Conservation (phyloP, 371 early-diverging fungal genomes). For the Polyrhizophydium stewartii region DNA sequence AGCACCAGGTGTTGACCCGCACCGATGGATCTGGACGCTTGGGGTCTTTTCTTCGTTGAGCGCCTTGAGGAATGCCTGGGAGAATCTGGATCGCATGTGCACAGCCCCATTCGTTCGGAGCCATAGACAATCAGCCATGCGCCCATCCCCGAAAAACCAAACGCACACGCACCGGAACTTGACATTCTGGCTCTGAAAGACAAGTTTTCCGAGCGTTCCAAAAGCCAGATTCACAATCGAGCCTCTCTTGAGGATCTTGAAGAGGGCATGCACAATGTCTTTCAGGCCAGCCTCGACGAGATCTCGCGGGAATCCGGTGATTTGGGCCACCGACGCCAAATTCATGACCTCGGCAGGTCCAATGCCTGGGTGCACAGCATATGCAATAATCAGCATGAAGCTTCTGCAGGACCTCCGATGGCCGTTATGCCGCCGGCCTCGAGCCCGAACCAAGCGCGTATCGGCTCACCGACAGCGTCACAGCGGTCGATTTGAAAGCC, state of each 20-base stretch:
- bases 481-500: conserved; percentile 11
- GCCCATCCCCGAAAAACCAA: background rate
- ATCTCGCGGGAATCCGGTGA: conserved; percentile 23
- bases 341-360: conserved; percentile 23
- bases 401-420: no score
- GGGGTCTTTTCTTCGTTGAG: conserved; percentile 1
- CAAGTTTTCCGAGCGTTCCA: conserved; percentile 18
- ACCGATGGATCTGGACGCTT: no score
- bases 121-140: background rate
- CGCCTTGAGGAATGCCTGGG: background rate
- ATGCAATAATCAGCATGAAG: no score
- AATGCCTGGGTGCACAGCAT: no score
- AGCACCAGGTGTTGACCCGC: no score
- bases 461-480: background rate
- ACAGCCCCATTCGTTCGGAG: no score
- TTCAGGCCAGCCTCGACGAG: conserved; percentile 24
- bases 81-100: background rate
- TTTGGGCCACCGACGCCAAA: conserved; percentile 15
- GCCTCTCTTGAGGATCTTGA: conserved; percentile 16
- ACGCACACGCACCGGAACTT: conserved; percentile 14
- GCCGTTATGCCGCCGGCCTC: no score
- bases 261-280: conserved; percentile 27
- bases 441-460: no score
- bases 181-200: conserved; percentile 19
- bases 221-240: conserved; percentile 11